Evolutionary conservation across 73 alveolate species (phyloP).

Genomic region (Durusdinium trenchii): DNA sequence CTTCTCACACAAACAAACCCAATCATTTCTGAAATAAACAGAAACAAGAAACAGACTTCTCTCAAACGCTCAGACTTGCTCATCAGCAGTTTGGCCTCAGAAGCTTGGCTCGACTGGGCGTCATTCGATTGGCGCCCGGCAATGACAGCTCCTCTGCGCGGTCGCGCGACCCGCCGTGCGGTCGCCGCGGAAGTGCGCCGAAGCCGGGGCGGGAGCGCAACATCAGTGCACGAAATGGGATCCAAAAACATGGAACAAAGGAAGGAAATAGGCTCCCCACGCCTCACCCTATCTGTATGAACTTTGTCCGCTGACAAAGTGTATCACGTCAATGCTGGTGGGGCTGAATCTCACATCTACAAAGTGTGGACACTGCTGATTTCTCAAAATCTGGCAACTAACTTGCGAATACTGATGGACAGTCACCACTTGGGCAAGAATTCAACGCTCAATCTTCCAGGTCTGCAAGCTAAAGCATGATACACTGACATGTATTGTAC

Average conservation of each 20-base stretch:
- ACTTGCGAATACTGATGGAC: too few species aligned
- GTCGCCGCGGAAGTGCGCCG: too few species aligned
- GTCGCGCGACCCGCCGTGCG: background rate
- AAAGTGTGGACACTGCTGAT: too few species aligned
- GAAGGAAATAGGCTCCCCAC: background rate
- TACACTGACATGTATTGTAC: too few species aligned
- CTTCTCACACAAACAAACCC: too few species aligned
- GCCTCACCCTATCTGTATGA: background rate
- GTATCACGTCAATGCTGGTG: too few species aligned
- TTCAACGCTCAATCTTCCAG: background rate
- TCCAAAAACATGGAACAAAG: background rate
- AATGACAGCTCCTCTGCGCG: conserved; percentile 41
- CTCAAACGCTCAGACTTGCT: too few species aligned
- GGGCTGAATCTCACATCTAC: too few species aligned
- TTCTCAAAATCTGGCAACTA: too few species aligned
- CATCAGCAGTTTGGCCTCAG: conserved; percentile 7
- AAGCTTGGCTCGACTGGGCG: conserved; percentile 45
- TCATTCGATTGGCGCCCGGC: conserved; percentile 58
- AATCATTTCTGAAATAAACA: too few species aligned
- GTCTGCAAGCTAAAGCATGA: background rate
- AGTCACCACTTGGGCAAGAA: background rate
- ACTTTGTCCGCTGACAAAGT: background rate
- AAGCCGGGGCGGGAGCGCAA: too few species aligned
- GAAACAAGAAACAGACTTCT: too few species aligned
- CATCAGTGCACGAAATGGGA: background rate